Base-by-base conservation (phyloP, 495 filamentous ascomycete genomes). In the Trichoderma virens region DNA sequence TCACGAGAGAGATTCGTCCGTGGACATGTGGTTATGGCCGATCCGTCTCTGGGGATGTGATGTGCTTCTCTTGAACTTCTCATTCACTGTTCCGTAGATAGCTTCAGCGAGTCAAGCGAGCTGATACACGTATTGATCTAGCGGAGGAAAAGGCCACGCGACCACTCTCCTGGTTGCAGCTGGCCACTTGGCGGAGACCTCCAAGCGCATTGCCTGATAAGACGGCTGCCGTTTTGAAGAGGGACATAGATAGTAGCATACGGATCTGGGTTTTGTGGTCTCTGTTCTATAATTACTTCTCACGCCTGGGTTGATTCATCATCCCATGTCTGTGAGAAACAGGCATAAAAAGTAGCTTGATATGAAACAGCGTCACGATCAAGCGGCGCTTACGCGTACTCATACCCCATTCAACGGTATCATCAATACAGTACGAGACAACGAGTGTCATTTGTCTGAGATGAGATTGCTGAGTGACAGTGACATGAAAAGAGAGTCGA, bases 321-420 rank as follows among this genome's bases (percentile, higher is more conserved):
- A 11, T 41, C 38, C 38, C 38, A 18, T 41, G 4, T 41, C 5
- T 41, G 14, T 16, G 3, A 6, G 45, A 47, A 51, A 51, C 9
- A 51, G 45, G 45, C 45, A 51, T 51, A 51, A 51, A 51, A 51
- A 51, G 38, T 51, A 51, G 45, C 45, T 25, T 51, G 45, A 25
- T 20, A 25, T 20, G 45, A 51, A 51, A 51, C 45, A 11, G n/a
- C n/a, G n/a, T n/a, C n/a, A n/a, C n/a, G n/a, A n/a, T n/a, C n/a
- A n/a, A n/a, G n/a, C n/a, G n/a, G n/a, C n/a, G n/a, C n/a, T n/a
- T n/a, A n/a, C n/a, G n/a, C n/a, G n/a, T n/a, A n/a, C n/a, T n/a
- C n/a, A n/a, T n/a, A n/a, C n/a, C n/a, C n/a, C n/a, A n/a, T n/a
- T n/a, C n/a, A n/a, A n/a, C n/a, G n/a, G n/a, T n/a, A n/a, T n/a